Evolutionary conservation across 2,329 filamentous ascomycete species (phyloP).

Genomic region (Xylaria sp.): DNA sequence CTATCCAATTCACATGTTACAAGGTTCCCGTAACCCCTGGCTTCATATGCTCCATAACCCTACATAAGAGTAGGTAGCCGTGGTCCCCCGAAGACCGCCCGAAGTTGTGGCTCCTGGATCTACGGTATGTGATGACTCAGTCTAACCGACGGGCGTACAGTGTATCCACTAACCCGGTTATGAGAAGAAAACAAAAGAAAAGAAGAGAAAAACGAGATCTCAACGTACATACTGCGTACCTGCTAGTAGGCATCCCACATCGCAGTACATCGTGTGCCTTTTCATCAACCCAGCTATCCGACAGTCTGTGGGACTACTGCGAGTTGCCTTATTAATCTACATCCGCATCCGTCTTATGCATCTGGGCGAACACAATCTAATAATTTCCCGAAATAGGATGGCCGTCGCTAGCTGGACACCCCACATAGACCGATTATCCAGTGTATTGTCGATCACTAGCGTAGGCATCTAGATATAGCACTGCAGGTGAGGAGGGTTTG

Average conservation of each 20-base stretch:
- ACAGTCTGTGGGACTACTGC: neutral
- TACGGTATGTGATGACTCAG: constrained; percentile 14
- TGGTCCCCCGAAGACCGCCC: neutral
- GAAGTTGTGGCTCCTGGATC: constrained; percentile 11
- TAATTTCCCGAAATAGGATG: constrained; percentile 26
- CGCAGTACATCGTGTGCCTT: constrained; percentile 9
- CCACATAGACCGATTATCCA: constrained; percentile 18
- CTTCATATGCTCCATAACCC: neutral
- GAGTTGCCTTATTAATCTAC: constrained; percentile 23
- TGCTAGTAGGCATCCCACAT: neutral
- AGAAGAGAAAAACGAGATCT: neutral
- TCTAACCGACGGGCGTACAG: neutral
- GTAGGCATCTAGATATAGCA: constrained; percentile 7
- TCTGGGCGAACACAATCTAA: constrained; percentile 7
- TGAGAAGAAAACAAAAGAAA: constrained; percentile 1
- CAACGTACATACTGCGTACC: neutral
- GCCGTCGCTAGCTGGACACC: constrained; percentile 14
- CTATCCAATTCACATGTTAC: constrained; percentile 13
- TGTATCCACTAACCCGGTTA: constrained; percentile 23
- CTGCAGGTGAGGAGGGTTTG: constrained; percentile 18
- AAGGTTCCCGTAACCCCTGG: constrained; percentile 17
- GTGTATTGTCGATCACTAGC: constrained; percentile 8
- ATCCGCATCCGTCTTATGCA: constrained; percentile 10
- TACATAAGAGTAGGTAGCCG: neutral
- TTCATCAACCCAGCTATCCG: constrained; percentile 3